phyloP scores from a whole-genome alignment of 768 basidiomycete species.

The Basidioascus undulatus region DNA sequence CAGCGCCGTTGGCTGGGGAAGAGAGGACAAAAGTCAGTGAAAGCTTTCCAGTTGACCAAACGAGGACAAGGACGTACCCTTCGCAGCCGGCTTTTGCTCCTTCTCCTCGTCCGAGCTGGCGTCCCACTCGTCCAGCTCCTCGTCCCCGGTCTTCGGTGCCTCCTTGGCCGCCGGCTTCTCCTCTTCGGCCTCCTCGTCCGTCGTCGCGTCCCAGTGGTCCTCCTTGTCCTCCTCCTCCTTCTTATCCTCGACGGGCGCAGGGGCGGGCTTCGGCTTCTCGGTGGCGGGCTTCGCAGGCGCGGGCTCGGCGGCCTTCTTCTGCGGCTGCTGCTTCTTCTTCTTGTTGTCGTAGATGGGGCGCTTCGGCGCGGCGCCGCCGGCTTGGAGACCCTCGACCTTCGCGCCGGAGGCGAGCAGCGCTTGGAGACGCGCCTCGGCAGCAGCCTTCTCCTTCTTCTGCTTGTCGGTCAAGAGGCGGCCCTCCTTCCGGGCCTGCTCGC shows the following conservation, averaged over 20 bases:
- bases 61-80: conserved; percentile 11
- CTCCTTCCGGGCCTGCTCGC: conserved; percentile 75
- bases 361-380: conserved; percentile 19
- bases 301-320: conserved; percentile 6
- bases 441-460: conserved; percentile 78
- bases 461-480: conserved; percentile 88
- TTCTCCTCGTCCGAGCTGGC: conserved; percentile 6
- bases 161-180: conserved; percentile 18
- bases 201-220: conserved; percentile 24
- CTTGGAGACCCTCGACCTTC: conserved; percentile 61
- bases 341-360: conserved; percentile 34
- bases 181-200: conserved; percentile 17
- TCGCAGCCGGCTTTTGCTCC: not conserved
- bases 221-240: conserved; percentile 21
- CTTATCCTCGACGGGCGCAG: conserved; percentile 16
- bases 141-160: conserved; percentile 18
- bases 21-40: not conserved
- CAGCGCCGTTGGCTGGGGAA: conserved; percentile 4
- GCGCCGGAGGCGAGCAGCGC: conserved; percentile 64
- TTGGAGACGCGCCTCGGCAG: conserved; percentile 70
- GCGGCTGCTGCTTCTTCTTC: conserved; percentile 10
- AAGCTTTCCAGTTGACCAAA: not conserved
- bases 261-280: conserved; percentile 3
- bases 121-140: conserved; percentile 13
- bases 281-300: conserved; percentile 14